Conservation (phyloP, 257 asterid genomes). For the Solanum chiquidenum region DNA sequence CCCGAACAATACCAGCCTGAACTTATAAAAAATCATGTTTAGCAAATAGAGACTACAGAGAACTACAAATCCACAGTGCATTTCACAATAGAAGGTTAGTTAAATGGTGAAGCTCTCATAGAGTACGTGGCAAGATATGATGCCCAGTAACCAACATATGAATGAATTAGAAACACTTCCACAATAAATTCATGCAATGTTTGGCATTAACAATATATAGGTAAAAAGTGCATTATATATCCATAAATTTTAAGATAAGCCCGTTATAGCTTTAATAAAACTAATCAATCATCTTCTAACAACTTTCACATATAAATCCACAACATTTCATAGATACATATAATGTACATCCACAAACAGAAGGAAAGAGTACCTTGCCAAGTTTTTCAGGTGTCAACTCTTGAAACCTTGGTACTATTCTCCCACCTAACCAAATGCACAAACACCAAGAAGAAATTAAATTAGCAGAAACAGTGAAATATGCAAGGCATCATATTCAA, state of each 20-base stretch:
- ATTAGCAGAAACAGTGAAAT: not conserved
- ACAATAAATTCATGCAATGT: not conserved
- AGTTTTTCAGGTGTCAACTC: slow-evolving; percentile 85
- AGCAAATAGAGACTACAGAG: not conserved
- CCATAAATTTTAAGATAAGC: not conserved
- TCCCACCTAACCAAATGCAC: slow-evolving; percentile 53
- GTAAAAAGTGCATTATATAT: not conserved
- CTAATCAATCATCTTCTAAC: not conserved
- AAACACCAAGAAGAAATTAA: not conserved
- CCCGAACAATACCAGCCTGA: slow-evolving; percentile 96
- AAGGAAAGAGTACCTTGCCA: slow-evolving; percentile 44
- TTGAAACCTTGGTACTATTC: slow-evolving; percentile 98
- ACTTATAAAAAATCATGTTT: not conserved
- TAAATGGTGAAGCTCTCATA: not conserved
- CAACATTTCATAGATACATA: not conserved
- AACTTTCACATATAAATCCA: not conserved
- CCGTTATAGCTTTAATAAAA: not conserved
- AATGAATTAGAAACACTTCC: not conserved
- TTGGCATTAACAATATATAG: not conserved
- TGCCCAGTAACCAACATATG: not conserved
- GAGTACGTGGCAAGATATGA: not conserved
- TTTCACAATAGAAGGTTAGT: not conserved
- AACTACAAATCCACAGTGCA: not conserved
- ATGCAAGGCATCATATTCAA: not conserved
- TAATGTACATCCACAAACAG: not conserved